Base-by-base conservation (phyloP, 2,329 filamentous ascomycete species). In the Neofusicoccum sp. region DNA sequence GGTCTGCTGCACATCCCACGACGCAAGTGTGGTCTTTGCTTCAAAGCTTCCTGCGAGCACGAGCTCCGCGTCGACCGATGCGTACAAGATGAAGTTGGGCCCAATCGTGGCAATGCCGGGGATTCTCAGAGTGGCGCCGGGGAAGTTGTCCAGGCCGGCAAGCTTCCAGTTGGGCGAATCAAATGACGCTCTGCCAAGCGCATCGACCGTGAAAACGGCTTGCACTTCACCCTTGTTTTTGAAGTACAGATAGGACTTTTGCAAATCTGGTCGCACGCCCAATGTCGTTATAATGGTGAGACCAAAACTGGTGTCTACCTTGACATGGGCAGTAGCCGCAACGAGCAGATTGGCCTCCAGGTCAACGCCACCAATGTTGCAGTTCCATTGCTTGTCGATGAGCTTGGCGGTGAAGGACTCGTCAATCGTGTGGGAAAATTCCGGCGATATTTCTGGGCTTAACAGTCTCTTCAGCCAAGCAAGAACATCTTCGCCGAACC, bases 401-500 rank as follows among this genome's bases (percentile, higher is more conserved):
- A 38, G 4, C 11, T 38, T 38, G 36, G 36, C 36, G 5, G 36
- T 38, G 36, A 38, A 38, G n/a, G 36, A 38, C 36, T 38, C 36
- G 36, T 38, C 36, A 38, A 38, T 38, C 36, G 36, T 38, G 36
- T 38, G 36, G 5, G 36, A 4, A 38, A 38, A 12, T 12, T 38
- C 36, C 3, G 36, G n/a, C n/a, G n/a, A n/a, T n/a, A n/a, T n/a
- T n/a, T n/a, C n/a, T n/a, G n/a, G n/a, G n/a, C n/a, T n/a, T n/a
- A n/a, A n/a, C 20, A 45, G 24, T 5, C 28, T 45, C 43, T 45
- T 45, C 53, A 70, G 67, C 75, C 68, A 76, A 43, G 68, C 65
- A 38, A 76, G 38, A 34, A 71, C 60, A 54, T 64, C 65, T 16
- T 64, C 47, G 6, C 71, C 72, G 40, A 76, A 76, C 74, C 73